A percentile compares a stretch with the other conserved stretches of the same genome.
phyloP scores from a whole-genome alignment of 371 early-diverging fungal genomes.

The Mucor saturninus region DNA sequence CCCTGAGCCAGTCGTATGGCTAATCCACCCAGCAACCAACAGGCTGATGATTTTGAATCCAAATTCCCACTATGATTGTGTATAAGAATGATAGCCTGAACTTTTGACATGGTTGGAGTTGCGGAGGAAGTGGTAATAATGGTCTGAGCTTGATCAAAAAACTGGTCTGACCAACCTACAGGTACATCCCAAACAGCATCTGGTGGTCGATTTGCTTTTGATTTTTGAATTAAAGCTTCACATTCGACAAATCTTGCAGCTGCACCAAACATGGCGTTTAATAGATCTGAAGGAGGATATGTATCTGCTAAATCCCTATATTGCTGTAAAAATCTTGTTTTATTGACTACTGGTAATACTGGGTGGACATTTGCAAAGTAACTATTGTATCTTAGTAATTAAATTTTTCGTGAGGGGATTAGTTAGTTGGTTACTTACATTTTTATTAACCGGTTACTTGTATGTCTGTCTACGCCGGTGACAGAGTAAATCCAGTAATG shows the following conservation, averaged over 20 bases:
- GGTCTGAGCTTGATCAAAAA: constrained; percentile 47
- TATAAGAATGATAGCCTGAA: constrained; percentile 49
- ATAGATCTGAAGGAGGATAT: constrained; percentile 42
- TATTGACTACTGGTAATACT: constrained; percentile 53
- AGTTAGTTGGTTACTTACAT: constrained; percentile 36
- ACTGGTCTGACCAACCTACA: constrained; percentile 50
- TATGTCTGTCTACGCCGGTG: constrained; percentile 27
- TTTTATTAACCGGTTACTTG: constrained; percentile 44
- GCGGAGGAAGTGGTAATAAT: constrained; percentile 31
- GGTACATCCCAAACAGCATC: constrained; percentile 50
- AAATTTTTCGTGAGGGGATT: background rate
- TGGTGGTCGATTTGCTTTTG: constrained; percentile 25
- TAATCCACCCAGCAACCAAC: constrained; percentile 47
- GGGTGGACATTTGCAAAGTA: constrained; percentile 55
- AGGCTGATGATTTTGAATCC: constrained; percentile 53
- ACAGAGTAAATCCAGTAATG: constrained; percentile 42
- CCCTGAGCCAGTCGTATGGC: constrained; percentile 47
- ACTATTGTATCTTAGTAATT: constrained; percentile 10
- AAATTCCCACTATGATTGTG: constrained; percentile 49
- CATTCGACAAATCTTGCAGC: constrained; percentile 53
- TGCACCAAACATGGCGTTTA: constrained; percentile 58
- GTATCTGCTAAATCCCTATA: constrained; percentile 46
- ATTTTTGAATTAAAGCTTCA: constrained; percentile 30
- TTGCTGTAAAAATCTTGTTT: constrained; percentile 43
- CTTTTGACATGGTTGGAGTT: constrained; percentile 43